A percentile compares a stretch with the other conserved stretches of the same genome.
These are phyloP conservation scores for Cyclocybe cylindracea DNA, from an alignment of 768 basidiomycete genomes.

Conservation along the genomic window DNA sequence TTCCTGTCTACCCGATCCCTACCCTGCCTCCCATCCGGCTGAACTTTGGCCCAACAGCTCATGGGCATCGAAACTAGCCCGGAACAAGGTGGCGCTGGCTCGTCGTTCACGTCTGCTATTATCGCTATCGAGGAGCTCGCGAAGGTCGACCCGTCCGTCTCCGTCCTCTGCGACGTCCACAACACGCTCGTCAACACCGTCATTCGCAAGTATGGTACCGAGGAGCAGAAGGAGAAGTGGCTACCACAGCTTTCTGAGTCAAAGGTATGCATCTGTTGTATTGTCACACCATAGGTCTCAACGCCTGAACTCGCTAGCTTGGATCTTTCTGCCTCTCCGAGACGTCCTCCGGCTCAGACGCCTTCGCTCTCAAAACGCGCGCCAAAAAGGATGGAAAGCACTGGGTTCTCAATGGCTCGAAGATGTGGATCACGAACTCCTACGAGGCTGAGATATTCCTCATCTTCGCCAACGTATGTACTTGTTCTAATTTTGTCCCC, in stretches of 20 bases:
- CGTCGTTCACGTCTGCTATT: constrained; percentile 92
- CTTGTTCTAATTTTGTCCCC: neutral
- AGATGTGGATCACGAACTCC: constrained; percentile 99
- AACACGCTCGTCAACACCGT: constrained; percentile 98
- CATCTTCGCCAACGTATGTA: constrained; percentile 88
- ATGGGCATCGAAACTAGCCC: constrained; percentile 96
- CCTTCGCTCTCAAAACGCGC: constrained; percentile 93
- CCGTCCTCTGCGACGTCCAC: constrained; percentile 96
- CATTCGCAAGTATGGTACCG: constrained; percentile 80
- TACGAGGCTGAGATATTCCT: constrained; percentile 89
- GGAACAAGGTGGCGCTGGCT: constrained; percentile 85
- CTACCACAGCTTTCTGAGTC: constrained; percentile 78
- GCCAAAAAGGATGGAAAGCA: constrained; percentile 85
- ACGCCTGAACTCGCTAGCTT: constrained; percentile 50
- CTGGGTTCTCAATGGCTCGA: constrained; percentile 93
- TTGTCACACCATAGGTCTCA: neutral
- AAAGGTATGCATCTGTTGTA: constrained; percentile 49
- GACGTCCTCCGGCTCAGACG: constrained; percentile 91
- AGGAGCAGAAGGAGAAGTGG: constrained; percentile 87
- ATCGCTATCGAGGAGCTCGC: constrained; percentile 98
- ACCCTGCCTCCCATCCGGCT: constrained; percentile 1
- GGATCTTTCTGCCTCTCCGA: constrained; percentile 97
- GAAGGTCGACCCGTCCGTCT: constrained; percentile 93
- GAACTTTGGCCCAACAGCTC: constrained; percentile 48
- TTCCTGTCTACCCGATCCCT: neutral